Evolutionary conservation across 805 yeast genomes (phyloP), one percentile per base, ranked within the genome.

Genomic region (Candida chauliodis): DNA sequence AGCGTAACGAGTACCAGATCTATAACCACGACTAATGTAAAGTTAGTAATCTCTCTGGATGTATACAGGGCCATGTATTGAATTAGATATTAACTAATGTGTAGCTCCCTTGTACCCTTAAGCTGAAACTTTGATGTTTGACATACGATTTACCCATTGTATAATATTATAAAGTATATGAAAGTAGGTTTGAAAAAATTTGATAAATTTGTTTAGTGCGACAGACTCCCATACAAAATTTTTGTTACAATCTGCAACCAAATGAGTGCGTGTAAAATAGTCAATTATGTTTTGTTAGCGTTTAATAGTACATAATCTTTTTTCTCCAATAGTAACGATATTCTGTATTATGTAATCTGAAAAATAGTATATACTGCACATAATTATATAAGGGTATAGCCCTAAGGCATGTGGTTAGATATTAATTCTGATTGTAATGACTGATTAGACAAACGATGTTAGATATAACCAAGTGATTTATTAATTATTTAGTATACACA

Each of bases 1-100:
- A 79, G 95, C 95, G 90, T 93, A 93, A 78, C 99, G 95, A 78
- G 99, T 91, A 79, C 99, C 93, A 65, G 97, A 89, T 90, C 99
- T 90, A 84, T 88, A 90, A 84, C 99, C 99, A 79, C 88, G 96
- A 38, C 40, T 43, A 39, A 9, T 19, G 17, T 24, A 24, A 31
- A 13, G 39, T 36, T 40, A 37, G 38, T 36, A 31, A 13, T n/a
- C n/a, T n/a, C n/a, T n/a, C n/a, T n/a, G n/a, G n/a, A n/a, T n/a
- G n/a, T n/a, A n/a, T n/a, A n/a, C n/a, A n/a, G n/a, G n/a, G n/a
- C n/a, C n/a, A n/a, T n/a, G n/a, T n/a, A n/a, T n/a, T n/a, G n/a
- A n/a, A n/a, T n/a, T n/a, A n/a, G n/a, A n/a, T n/a, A n/a, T n/a
- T n/a, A n/a, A n/a, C n/a, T n/a, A n/a, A n/a, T n/a, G n/a, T n/a